Conservation (phyloP, 2,329 filamentous ascomycete species). For the Neonectria coccinea region DNA sequence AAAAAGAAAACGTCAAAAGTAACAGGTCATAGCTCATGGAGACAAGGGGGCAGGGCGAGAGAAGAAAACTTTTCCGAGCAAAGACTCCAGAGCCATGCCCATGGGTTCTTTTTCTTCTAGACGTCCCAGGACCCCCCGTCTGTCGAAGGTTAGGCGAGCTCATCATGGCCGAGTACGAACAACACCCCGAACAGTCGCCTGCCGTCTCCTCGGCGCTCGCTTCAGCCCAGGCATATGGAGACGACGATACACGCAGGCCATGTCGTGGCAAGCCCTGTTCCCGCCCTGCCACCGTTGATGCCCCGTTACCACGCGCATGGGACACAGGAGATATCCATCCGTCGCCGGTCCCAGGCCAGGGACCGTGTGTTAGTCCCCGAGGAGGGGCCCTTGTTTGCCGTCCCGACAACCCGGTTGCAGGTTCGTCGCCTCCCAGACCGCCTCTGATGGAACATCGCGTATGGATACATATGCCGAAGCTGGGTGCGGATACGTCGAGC, state of each 20-base stretch:
- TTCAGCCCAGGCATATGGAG: constrained; percentile 24
- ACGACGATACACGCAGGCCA: constrained; percentile 12
- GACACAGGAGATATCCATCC: constrained; percentile 14
- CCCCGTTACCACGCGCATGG: neutral
- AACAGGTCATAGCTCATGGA: constrained; percentile 20
- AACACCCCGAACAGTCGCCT: neutral
- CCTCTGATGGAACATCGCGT: neutral
- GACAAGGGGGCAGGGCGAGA: constrained; percentile 20
- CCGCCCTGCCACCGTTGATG: neutral
- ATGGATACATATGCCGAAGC: neutral
- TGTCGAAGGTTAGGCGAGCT: constrained; percentile 24
- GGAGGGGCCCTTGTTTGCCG: constrained; percentile 28
- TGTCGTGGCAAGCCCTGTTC: neutral
- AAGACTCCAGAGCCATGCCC: constrained; percentile 12
- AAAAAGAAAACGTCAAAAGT: constrained; percentile 15
- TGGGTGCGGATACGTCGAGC: neutral
- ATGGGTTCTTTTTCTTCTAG: constrained; percentile 19
- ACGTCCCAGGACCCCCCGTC: neutral
- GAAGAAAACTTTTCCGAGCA: constrained; percentile 6
- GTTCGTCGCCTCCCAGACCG: constrained; percentile 4
- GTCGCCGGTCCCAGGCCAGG: constrained; percentile 22
- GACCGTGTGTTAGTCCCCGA: constrained; percentile 18
- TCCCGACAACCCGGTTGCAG: constrained; percentile 37
- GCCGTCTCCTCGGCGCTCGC: constrained; percentile 20
- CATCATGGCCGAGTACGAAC: constrained; percentile 22